Percentiles rank a stretch among this genome's conserved stretches.
Evolutionary conservation across 163 green algal genomes (phyloP).

Genomic region (Scenedesmus sp.): DNA sequence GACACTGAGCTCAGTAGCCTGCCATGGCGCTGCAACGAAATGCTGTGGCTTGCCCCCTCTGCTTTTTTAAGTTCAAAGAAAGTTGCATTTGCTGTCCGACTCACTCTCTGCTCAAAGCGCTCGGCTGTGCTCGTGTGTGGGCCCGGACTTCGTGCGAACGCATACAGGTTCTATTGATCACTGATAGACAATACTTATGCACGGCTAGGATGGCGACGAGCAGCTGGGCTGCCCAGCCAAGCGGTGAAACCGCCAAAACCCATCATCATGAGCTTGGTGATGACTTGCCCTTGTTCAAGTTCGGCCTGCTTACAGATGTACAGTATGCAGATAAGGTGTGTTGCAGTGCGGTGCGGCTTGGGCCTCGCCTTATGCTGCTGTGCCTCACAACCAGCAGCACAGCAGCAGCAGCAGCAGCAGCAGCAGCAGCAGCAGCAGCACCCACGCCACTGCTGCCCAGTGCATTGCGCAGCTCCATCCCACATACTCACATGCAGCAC

Average conservation of each 20-base stretch:
- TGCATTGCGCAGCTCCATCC: neutral
- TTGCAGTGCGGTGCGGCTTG: neutral
- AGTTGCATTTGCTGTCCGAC: too few species aligned
- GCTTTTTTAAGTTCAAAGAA: too few species aligned
- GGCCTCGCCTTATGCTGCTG: neutral
- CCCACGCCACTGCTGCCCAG: neutral
- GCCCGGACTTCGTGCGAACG: too few species aligned
- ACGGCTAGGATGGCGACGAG: neutral
- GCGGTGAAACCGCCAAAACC: neutral
- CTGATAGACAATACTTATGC: too few species aligned
- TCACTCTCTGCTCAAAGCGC: too few species aligned
- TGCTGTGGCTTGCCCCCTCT: neutral
- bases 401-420: too few species aligned
- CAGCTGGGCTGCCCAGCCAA: neutral
- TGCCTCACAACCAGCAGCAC: neutral
- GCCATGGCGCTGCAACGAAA: too few species aligned
- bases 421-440: neutral
- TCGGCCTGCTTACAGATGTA: conserved; percentile 70
- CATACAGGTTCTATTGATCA: too few species aligned
- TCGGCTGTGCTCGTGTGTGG: too few species aligned
- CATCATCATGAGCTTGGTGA: neutral
- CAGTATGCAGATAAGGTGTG: conserved; percentile 73
- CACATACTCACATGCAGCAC: conserved; percentile 30
- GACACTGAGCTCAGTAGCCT: too few species aligned
- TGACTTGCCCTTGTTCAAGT: conserved; percentile 27